These are phyloP conservation scores for Stagonosporopsis rhizophila DNA, from an alignment of 2,329 filamentous ascomycete genomes.

Conservation along the genomic window DNA sequence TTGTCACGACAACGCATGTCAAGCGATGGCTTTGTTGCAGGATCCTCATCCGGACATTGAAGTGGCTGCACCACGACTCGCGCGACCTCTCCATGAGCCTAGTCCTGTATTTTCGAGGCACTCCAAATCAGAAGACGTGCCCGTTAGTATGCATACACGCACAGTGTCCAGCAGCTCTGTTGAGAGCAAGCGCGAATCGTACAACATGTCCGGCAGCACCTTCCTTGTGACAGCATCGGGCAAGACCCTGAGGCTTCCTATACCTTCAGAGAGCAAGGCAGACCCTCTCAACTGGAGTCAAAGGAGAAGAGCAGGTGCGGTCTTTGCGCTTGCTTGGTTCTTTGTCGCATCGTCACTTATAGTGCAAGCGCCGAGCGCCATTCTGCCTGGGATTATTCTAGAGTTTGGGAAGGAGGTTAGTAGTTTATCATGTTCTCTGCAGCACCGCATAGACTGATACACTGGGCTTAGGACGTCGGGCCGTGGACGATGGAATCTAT, in stretches of 20 bases:
- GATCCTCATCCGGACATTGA: not conserved
- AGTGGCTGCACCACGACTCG: not conserved
- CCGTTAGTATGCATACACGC: not conserved
- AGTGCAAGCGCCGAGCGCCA: constrained; percentile 25
- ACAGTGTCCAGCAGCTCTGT: not conserved
- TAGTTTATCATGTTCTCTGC: no score
- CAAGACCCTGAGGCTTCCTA: constrained; percentile 28
- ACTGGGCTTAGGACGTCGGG: constrained; percentile 18
- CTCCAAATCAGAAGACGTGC: not conserved
- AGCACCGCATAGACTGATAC: not conserved
- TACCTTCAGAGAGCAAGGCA: constrained; percentile 29
- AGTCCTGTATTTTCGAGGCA: not conserved
- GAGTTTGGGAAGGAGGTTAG: constrained; percentile 17
- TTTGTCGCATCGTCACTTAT: constrained; percentile 20
- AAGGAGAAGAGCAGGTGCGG: constrained; percentile 26
- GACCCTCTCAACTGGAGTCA: constrained; percentile 34
- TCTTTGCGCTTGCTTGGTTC: constrained; percentile 26
- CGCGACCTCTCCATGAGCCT: not conserved
- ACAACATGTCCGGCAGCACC: constrained; percentile 28
- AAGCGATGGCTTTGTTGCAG: not conserved
- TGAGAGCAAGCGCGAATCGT: constrained; percentile 32
- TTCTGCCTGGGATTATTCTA: constrained; percentile 19
- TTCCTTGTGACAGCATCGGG: constrained; percentile 33
- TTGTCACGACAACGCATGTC: not conserved
- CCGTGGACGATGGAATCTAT: constrained; percentile 37